Evolutionary conservation across 805 yeast species (phyloP).

Genomic region (Zygosaccharomyces rouxii): DNA sequence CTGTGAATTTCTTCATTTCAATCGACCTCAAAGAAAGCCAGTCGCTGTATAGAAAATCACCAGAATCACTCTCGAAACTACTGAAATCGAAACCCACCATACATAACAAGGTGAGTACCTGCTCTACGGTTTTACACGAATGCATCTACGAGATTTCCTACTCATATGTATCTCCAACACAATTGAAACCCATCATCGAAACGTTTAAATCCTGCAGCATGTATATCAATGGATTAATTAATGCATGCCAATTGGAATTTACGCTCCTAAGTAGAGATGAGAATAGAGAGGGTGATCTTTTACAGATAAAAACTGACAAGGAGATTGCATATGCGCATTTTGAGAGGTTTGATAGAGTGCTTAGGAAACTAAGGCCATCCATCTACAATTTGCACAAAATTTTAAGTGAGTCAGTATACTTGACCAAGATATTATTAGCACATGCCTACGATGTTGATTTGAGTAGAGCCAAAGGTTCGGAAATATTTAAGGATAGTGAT

Average conservation of each 20-base stretch:
- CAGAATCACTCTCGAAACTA: constrained; percentile 33
- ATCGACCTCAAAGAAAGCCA: constrained; percentile 16
- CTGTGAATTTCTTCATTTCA: constrained; percentile 39
- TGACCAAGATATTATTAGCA: constrained; percentile 35
- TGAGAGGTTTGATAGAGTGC: constrained; percentile 29
- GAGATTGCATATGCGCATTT: constrained; percentile 39
- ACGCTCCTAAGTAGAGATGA: constrained; percentile 32
- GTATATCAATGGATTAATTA: constrained; percentile 41
- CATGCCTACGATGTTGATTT: constrained; percentile 40
- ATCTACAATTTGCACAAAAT: constrained; percentile 35
- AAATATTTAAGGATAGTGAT: constrained; percentile 17
- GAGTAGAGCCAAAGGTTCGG: constrained; percentile 17
- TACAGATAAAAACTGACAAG: constrained; percentile 24
- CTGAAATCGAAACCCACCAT: constrained; percentile 35
- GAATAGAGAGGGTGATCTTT: constrained; percentile 15
- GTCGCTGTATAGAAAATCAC: constrained; percentile 20
- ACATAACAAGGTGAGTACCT: constrained; percentile 33
- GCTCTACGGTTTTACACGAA: constrained; percentile 42
- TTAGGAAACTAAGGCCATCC: constrained; percentile 32
- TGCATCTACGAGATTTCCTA: constrained; percentile 48
- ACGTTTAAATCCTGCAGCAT: constrained; percentile 33
- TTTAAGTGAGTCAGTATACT: constrained; percentile 34
- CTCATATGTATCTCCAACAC: constrained; percentile 43
- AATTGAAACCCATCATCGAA: constrained; percentile 36
- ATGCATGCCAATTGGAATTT: constrained; percentile 46